Base-by-base conservation (phyloP, 148 eudicot species). In the Selenicereus undatus region DNA sequence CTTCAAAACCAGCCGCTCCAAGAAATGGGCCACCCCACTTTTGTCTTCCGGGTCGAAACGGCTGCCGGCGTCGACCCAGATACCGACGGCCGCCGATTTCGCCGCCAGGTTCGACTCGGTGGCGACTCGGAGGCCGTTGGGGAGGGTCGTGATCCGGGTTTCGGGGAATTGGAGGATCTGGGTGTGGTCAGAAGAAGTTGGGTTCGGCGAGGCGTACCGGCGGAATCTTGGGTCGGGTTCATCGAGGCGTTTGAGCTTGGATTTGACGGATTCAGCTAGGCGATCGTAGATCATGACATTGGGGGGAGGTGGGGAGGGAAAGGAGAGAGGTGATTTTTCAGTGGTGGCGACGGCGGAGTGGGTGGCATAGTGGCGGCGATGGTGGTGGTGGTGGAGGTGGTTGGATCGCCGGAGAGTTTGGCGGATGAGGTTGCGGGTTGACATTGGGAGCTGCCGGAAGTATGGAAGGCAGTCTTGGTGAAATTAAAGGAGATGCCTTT, bases 121-220 rank as follows among this genome's bases (percentile, higher is more conserved):
- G 68, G 93, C 97, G 56, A 93, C 89, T 0, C 94, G 93, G 64
- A 93, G 89, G 56, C 97, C 94, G 78, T 88, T 91, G 20, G 93
- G 89, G 21, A 93, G 90, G 2, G 90, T 83, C 3, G 94, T 89
- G 87, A 93, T 51, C 0, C 86, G 82, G 0, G 94, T 91, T 0
- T 69, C 74, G 3, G 97, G 97, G 22, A 81, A 86, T 17, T 86
- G 77, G 50, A 93, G 89, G 82, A 89, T 85, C 11, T 88, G 76
- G 0, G 87, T 71, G 84, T 89, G 88, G 39, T 89, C 89, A 45
- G 87, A 22, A 11, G 73, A 16, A 76, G 72, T 76, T 11, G 91
- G 91, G 29, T 79, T 64, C 0, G 92, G 90, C 0, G 92, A 84
- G n/a, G 85, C 68, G 77, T 75, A 84, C 16, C 83, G 86, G 72